Conservation (phyloP, 1,139 yeast species). For the Barnettozyma hawaiiensis region DNA sequence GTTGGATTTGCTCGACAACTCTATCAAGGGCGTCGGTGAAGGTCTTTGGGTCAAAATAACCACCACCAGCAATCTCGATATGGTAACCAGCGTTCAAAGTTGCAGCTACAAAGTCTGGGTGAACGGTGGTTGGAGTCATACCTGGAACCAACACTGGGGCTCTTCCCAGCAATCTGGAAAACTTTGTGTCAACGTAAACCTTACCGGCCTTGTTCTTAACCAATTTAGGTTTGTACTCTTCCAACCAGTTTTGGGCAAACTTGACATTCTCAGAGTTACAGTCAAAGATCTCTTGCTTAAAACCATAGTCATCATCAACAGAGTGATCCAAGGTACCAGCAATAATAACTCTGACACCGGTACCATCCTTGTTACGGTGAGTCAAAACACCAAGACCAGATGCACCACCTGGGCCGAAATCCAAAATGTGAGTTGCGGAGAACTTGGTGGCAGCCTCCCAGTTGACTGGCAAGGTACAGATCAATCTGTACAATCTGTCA, state of each 20-base stretch:
- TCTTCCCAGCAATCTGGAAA: conserved; percentile 85
- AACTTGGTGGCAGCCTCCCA: conserved; percentile 91
- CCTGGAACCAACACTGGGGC: conserved; percentile 98
- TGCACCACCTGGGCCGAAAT: conserved; percentile 98
- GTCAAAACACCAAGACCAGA: conserved; percentile 95
- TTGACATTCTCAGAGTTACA: conserved; percentile 52
- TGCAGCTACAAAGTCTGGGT: conserved; percentile 89
- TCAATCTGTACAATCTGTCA: conserved; percentile 68
- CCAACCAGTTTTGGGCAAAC: conserved; percentile 88
- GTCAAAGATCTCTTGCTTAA: conserved; percentile 91
- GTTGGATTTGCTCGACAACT: conserved; percentile 58
- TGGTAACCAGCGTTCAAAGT: conserved; percentile 95
- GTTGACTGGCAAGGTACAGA: conserved; percentile 83
- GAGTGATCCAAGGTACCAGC: conserved; percentile 85
- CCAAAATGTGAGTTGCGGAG: conserved; percentile 80
- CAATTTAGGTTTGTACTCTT: conserved; percentile 81
- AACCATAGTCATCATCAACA: conserved; percentile 70
- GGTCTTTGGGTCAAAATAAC: conserved; percentile 70
- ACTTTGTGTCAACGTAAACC: conserved; percentile 85
- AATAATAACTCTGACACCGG: conserved; percentile 89
- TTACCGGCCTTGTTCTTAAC: conserved; percentile 68
- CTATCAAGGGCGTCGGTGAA: conserved; percentile 74
- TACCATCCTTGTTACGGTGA: conserved; percentile 96
- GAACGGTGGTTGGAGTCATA: conserved; percentile 97
- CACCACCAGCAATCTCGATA: conserved; percentile 98